A percentile compares a stretch with the other conserved stretches of the same genome.
Evolutionary conservation across 768 basidiomycete species (phyloP).

Genomic region (Suillus weaverae): DNA sequence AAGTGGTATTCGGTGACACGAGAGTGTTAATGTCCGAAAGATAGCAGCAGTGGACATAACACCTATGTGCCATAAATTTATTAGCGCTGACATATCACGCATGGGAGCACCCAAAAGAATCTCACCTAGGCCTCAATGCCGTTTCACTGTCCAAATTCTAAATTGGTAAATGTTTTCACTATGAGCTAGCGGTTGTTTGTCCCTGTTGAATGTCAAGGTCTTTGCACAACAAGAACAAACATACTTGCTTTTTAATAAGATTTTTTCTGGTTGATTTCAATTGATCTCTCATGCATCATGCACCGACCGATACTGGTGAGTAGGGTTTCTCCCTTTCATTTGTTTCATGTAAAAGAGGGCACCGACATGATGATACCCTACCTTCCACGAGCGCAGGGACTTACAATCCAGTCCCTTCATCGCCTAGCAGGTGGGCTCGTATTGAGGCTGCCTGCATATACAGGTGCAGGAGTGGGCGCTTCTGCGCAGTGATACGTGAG

Average conservation of each 20-base stretch:
- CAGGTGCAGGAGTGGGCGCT: slow-evolving; percentile 35
- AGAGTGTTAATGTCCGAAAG: slow-evolving; percentile 10
- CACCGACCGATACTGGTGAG: slow-evolving; percentile 12
- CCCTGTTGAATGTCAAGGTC: slow-evolving; percentile 22
- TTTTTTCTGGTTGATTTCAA: slow-evolving; percentile 4
- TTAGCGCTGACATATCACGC: neutral
- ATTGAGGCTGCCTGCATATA: slow-evolving; percentile 36
- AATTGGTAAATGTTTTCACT: neutral
- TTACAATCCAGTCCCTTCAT: slow-evolving; percentile 34
- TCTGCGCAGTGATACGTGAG: slow-evolving; percentile 33
- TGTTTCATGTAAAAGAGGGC: neutral
- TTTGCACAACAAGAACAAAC: slow-evolving; percentile 26
- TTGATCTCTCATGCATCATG: neutral
- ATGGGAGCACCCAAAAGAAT: neutral
- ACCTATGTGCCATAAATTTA: neutral
- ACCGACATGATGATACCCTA: slow-evolving; percentile 31
- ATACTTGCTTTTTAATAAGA: neutral
- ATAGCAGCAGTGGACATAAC: neutral
- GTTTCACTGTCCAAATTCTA: neutral
- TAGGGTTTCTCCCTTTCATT: neutral
- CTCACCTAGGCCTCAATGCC: neutral
- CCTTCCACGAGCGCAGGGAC: slow-evolving; percentile 34
- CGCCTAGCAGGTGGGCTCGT: slow-evolving; percentile 36
- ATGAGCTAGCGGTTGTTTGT: slow-evolving; percentile 28
- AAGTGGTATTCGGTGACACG: slow-evolving; percentile 6